Conservation (phyloP, 192 early-diverging fungal genomes). For the Podila verticillata region DNA sequence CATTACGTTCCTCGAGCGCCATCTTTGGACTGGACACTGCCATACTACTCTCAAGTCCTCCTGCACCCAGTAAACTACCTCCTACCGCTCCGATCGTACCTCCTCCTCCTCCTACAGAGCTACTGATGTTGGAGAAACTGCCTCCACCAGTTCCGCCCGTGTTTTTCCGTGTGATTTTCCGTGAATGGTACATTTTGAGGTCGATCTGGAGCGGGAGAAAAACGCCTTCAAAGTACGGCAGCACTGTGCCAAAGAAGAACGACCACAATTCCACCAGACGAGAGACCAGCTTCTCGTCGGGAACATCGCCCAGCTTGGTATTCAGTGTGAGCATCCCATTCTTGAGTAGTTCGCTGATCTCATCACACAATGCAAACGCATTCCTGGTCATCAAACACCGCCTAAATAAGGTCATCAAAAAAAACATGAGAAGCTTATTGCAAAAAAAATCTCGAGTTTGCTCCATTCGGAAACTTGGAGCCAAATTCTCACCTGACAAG, state of each 20-base stretch:
- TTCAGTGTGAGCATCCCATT: constrained; percentile 75
- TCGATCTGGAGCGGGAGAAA: constrained; percentile 78
- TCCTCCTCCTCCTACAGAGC: background rate
- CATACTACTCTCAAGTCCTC: constrained; percentile 6
- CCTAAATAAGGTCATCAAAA: constrained; percentile 22
- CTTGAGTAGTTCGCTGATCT: constrained; percentile 66
- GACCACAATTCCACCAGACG: constrained; percentile 83
- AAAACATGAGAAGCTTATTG: constrained; percentile 1
- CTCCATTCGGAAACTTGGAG: background rate
- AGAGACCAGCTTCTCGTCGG: constrained; percentile 71
- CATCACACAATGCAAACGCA: constrained; percentile 55
- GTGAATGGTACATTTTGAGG: constrained; percentile 11
- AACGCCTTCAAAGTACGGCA: constrained; percentile 89
- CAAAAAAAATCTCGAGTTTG: background rate
- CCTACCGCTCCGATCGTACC: background rate
- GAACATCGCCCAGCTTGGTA: constrained; percentile 70
- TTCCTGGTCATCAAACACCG: constrained; percentile 54
- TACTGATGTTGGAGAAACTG: constrained; percentile 12
- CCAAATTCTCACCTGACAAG: constrained; percentile 69
- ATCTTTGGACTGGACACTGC: constrained; percentile 20
- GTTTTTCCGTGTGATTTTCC: constrained; percentile 23
- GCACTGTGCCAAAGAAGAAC: constrained; percentile 81
- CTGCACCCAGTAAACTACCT: background rate
- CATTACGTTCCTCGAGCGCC: constrained; percentile 17
- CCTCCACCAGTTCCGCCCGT: constrained; percentile 3